Conservation (phyloP, 768 basidiomycete genomes). For the Auriscalpium vulgare region DNA sequence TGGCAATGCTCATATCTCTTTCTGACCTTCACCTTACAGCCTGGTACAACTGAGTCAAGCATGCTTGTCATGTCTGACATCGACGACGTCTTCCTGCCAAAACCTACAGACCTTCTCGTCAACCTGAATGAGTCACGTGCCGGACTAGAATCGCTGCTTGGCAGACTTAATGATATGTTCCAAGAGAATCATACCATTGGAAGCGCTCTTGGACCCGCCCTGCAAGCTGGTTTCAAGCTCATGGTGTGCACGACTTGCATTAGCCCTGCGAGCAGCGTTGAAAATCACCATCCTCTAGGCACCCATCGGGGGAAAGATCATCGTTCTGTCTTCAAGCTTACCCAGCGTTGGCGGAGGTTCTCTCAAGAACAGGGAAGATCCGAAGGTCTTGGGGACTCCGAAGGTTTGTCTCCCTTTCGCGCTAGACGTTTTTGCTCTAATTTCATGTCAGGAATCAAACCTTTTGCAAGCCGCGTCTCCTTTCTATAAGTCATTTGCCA, state of each 20-base stretch:
- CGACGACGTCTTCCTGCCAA: conserved; percentile 95
- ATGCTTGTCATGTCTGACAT: conserved; percentile 98
- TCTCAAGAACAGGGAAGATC: conserved; percentile 94
- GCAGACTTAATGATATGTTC: conserved; percentile 93
- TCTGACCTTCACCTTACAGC: conserved; percentile 26
- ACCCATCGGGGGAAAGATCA: conserved; percentile 90
- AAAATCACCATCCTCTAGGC: conserved; percentile 36
- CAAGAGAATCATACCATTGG: conserved; percentile 90
- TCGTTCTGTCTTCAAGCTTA: conserved; percentile 77
- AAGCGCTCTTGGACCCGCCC: conserved; percentile 88
- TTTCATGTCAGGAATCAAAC: conserved; percentile 62
- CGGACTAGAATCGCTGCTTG: conserved; percentile 74
- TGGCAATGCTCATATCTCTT: neutral
- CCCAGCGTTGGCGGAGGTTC: conserved; percentile 87
- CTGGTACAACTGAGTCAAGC: conserved; percentile 66
- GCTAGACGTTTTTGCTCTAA: neutral
- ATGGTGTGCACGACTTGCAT: conserved; percentile 45
- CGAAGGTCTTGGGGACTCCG: conserved; percentile 88
- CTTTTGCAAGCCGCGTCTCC: conserved; percentile 88
- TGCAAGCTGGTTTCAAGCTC: conserved; percentile 94
- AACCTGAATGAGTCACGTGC: conserved; percentile 82
- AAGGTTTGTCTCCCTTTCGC: conserved; percentile 46
- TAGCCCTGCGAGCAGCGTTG: neutral
- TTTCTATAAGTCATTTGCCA: conserved; percentile 98
- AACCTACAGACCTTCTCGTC: conserved; percentile 92